phyloP scores from a whole-genome alignment of 495 filamentous ascomycete genomes.

The Penicillium longicatenatum region DNA sequence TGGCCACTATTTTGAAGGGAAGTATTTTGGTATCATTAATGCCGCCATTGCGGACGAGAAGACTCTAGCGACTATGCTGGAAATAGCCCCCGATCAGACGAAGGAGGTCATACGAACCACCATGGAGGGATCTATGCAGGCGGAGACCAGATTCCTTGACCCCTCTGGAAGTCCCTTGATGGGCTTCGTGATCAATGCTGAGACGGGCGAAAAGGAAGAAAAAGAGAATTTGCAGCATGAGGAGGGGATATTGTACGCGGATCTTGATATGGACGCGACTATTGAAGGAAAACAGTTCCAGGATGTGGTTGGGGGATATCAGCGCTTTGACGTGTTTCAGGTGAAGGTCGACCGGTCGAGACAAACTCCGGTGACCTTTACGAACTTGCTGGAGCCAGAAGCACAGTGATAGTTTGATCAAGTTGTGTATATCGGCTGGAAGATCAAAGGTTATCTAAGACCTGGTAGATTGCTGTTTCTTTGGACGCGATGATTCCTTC shows the following conservation, averaged over 20 bases:
- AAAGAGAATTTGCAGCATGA: constrained; percentile 34
- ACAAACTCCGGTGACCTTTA: constrained; percentile 11
- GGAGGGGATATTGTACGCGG: constrained; percentile 46
- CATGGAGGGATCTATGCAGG: not conserved
- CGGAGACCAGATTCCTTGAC: constrained; percentile 1
- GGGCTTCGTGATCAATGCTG: not conserved
- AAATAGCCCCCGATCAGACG: too few species aligned
- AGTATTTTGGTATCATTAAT: constrained; percentile 43
- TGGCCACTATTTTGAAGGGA: constrained; percentile 49
- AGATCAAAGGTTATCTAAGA: too few species aligned
- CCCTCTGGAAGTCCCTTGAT: not conserved
- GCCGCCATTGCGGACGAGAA: not conserved
- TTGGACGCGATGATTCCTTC: too few species aligned
- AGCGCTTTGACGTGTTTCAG: constrained; percentile 45
- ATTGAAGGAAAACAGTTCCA: constrained; percentile 49
- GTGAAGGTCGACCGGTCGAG: constrained; percentile 36
- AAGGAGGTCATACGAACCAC: not conserved
- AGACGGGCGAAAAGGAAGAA: constrained; percentile 5
- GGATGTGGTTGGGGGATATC: constrained; percentile 46
- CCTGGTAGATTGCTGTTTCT: too few species aligned
- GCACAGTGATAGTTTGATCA: too few species aligned
- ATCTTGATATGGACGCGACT: constrained; percentile 39
- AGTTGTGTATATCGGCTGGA: too few species aligned
- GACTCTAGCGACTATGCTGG: not conserved
- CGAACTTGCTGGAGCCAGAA: not conserved